Percentiles rank a stretch among this genome's conserved stretches.
Conservation (phyloP, 352 stramenopile genomes). For the Phytophthora aleatoria region DNA sequence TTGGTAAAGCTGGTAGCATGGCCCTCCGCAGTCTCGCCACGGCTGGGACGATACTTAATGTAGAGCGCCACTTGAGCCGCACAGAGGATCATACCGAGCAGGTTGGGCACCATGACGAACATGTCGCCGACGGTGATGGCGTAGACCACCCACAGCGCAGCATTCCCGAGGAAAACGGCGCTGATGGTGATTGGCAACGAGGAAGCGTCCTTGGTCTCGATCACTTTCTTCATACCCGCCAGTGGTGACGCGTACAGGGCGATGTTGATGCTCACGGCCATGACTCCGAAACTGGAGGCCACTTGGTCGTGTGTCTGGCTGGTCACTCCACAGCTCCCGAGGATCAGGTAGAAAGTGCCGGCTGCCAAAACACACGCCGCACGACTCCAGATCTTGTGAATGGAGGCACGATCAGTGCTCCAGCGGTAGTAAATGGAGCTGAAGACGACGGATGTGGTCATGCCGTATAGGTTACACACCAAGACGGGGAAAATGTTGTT, state of each 20-base stretch:
- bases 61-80: constrained; percentile 34
- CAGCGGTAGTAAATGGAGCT: constrained; percentile 37
- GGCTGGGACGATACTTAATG: constrained; percentile 28
- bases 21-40: constrained; percentile 2
- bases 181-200: constrained; percentile 38
- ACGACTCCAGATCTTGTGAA: constrained; percentile 29
- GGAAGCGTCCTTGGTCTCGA: constrained; percentile 34
- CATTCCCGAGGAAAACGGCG: constrained; percentile 34
- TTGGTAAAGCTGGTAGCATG: constrained; percentile 19
- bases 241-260: constrained; percentile 36
- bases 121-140: constrained; percentile 24
- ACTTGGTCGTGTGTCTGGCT: constrained; percentile 34
- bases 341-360: constrained; percentile 33
- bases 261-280: constrained; percentile 39
- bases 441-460: constrained; percentile 30
- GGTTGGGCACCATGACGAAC: constrained; percentile 41
- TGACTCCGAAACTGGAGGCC: constrained; percentile 29
- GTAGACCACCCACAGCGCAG: constrained; percentile 37
- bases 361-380: constrained; percentile 18
- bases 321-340: constrained; percentile 31
- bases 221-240: constrained; percentile 41
- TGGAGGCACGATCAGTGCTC: constrained; percentile 26
- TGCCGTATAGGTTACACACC: constrained; percentile 36
- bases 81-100: constrained; percentile 36
- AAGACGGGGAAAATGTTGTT: constrained; percentile 42